Percentiles rank a stretch among this genome's conserved stretches.
Evolutionary conservation across 192 early-diverging fungal genomes (phyloP).

Genomic region (Coemansia aciculifera): DNA sequence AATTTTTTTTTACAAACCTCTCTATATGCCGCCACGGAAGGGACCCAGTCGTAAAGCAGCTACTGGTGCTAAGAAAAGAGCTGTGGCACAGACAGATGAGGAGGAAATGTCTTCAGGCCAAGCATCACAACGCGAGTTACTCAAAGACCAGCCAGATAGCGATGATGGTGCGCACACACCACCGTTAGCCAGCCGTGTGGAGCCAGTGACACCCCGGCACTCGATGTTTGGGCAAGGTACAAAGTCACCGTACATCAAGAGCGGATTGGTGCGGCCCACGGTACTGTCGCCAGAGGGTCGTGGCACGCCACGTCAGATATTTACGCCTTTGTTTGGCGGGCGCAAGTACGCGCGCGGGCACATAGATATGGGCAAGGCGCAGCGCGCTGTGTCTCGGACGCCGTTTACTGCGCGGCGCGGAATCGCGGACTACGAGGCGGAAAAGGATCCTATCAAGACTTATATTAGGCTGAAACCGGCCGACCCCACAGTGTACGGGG

Average conservation of each 20-base stretch:
- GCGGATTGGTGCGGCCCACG: neutral
- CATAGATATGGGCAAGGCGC: conserved; percentile 17
- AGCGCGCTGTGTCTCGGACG: conserved; percentile 37
- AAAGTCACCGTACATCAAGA: conserved; percentile 2
- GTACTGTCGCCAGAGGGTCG: conserved; percentile 9
- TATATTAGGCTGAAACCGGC: conserved; percentile 50
- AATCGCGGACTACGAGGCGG: conserved; percentile 41
- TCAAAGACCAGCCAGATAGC: neutral
- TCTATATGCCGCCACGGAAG: conserved; percentile 21
- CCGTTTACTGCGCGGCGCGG: conserved; percentile 48
- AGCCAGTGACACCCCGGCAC: neutral
- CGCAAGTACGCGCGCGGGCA: conserved; percentile 39
- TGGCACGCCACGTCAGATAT: conserved; percentile 17
- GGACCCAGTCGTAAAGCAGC: conserved; percentile 8
- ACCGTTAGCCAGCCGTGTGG: neutral
- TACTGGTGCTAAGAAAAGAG: neutral
- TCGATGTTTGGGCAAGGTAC: neutral
- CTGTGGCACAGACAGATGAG: neutral
- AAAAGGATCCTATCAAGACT: conserved; percentile 52
- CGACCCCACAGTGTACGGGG: conserved; percentile 3
- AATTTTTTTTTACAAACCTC: neutral
- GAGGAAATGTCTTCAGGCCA: neutral
- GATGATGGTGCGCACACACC: neutral
- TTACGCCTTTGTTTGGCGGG: conserved; percentile 34
- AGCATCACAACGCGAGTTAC: neutral